phyloP scores from a whole-genome alignment of 2,329 filamentous ascomycete species.

The Cladorrhinum sp. region DNA sequence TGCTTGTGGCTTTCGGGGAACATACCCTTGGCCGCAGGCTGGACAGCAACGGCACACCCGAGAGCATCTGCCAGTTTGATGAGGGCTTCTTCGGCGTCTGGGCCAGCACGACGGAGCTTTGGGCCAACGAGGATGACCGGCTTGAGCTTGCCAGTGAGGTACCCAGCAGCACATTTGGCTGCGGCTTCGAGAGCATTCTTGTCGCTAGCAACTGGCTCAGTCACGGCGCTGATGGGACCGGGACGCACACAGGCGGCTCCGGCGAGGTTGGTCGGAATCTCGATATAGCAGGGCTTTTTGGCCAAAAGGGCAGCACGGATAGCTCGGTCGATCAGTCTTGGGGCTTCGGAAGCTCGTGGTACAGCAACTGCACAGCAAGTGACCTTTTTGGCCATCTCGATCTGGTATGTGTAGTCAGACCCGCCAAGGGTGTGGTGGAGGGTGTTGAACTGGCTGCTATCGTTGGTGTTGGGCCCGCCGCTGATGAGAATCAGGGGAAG shows the following conservation, averaged over 20 bases:
- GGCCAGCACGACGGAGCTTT: slow-evolving; percentile 23
- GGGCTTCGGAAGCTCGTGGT: slow-evolving; percentile 28
- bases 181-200: slow-evolving; percentile 26
- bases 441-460: slow-evolving; percentile 27
- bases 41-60: slow-evolving; percentile 30
- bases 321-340: slow-evolving; percentile 29
- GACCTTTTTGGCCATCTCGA: slow-evolving; percentile 33
- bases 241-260: slow-evolving; percentile 29
- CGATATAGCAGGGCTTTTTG: slow-evolving; percentile 30
- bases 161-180: slow-evolving; percentile 23
- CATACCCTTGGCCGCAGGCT: slow-evolving; percentile 32
- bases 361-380: slow-evolving; percentile 32
- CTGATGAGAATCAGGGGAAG: slow-evolving; percentile 29
- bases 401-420: slow-evolving; percentile 30
- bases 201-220: slow-evolving; percentile 22
- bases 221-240: slow-evolving; percentile 29
- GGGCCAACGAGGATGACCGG: slow-evolving; percentile 30
- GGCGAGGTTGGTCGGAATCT: slow-evolving; percentile 30
- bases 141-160: slow-evolving; percentile 29
- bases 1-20: slow-evolving; percentile 30
- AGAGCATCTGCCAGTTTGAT: slow-evolving; percentile 28
- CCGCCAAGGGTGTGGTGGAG: slow-evolving; percentile 32
- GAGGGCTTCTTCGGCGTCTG: slow-evolving; percentile 23
- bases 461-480: slow-evolving; percentile 30
- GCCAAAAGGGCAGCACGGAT: slow-evolving; percentile 27